phyloP scores from a whole-genome alignment of 371 early-diverging fungal species.

The Funneliformis caledonium region DNA sequence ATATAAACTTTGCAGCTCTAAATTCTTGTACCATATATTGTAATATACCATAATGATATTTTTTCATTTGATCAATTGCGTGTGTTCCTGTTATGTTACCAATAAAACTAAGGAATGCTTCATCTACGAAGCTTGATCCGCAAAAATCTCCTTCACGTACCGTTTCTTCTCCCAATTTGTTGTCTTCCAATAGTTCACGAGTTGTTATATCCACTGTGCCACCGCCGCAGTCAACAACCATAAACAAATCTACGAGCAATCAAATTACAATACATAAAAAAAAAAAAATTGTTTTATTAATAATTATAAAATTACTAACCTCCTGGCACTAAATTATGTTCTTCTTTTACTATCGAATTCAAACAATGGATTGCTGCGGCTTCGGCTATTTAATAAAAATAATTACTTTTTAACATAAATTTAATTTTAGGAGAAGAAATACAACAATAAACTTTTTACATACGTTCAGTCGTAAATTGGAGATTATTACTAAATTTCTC shows the following conservation, averaged over 20 bases:
- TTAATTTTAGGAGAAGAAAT: background rate
- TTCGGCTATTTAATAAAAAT: constrained; percentile 2
- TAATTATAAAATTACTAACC: background rate
- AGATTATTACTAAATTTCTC: background rate
- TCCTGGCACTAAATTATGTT: background rate
- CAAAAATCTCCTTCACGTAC: constrained; percentile 27
- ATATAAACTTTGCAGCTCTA: background rate
- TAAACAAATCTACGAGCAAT: constrained; percentile 44
- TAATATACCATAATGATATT: background rate
- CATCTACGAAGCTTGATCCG: constrained; percentile 29
- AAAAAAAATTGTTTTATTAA: no score
- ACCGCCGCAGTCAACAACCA: constrained; percentile 57
- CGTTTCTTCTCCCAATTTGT: background rate
- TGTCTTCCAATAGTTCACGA: background rate
- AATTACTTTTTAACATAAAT: background rate
- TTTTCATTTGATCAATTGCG: background rate
- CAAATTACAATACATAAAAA: background rate
- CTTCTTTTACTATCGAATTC: background rate
- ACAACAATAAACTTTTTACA: background rate
- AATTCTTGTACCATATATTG: constrained; percentile 31
- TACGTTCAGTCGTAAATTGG: constrained; percentile 32
- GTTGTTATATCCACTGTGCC: constrained; percentile 29
- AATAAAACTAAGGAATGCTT: constrained; percentile 29
- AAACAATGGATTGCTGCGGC: constrained; percentile 7
- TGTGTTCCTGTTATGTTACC: constrained; percentile 10